Evolutionary conservation across 148 eudicot genomes (phyloP).

Genomic region (Hydrangea macrophylla): DNA sequence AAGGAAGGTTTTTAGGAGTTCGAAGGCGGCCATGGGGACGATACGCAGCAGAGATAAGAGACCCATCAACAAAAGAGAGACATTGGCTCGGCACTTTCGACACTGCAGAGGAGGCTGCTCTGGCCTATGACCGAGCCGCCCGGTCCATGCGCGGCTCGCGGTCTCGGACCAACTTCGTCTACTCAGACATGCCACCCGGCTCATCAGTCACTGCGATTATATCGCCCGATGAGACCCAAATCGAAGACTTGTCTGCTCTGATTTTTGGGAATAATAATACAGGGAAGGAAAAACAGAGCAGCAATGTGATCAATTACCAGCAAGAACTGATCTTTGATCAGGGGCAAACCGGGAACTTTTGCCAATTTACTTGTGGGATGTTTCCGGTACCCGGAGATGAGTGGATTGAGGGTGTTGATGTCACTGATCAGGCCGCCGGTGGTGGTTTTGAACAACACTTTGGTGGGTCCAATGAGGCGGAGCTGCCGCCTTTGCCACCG

Average conservation of each 20-base stretch:
- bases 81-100: slow-evolving; percentile 46
- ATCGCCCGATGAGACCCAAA: slow-evolving; percentile 21
- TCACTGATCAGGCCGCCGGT: background rate
- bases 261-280: background rate
- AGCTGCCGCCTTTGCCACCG: slow-evolving; percentile 22
- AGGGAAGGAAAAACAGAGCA: no score
- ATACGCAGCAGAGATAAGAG: slow-evolving; percentile 39
- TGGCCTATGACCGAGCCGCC: slow-evolving; percentile 39
- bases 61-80: slow-evolving; percentile 35
- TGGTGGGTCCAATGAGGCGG: background rate
- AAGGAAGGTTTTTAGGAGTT: slow-evolving; percentile 29
- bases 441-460: background rate
- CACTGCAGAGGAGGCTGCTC: slow-evolving; percentile 44
- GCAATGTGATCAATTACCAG: background rate
- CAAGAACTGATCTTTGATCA: slow-evolving; percentile 11
- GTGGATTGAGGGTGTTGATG: slow-evolving; percentile 7
- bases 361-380: background rate
- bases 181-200: slow-evolving; percentile 32
- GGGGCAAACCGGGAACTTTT: background rate
- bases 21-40: slow-evolving; percentile 40
- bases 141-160: slow-evolving; percentile 35
- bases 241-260: slow-evolving; percentile 7
- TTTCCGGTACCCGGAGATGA: slow-evolving; percentile 13
- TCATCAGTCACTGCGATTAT: slow-evolving; percentile 30
- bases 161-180: slow-evolving; percentile 38